Percentiles rank a stretch among this genome's conserved stretches.
These are phyloP conservation scores for Mycena rebaudengoi DNA, from an alignment of 768 basidiomycete species.

Conservation along the genomic window DNA sequence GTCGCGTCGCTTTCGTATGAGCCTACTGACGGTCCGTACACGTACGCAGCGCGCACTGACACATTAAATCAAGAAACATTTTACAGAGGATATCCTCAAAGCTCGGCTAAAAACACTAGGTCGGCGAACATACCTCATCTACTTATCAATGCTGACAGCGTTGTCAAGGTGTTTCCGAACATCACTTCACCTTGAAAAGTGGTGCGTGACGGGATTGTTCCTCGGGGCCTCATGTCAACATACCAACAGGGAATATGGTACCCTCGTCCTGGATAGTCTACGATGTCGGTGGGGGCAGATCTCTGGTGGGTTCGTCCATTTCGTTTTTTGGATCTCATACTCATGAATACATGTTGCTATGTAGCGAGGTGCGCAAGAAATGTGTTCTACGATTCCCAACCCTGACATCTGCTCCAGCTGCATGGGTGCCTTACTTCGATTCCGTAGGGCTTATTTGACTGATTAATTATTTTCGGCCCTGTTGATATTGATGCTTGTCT, in stretches of 20 bases:
- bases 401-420: neutral
- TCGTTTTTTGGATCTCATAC: neutral
- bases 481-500: no score
- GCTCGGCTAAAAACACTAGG: conserved; percentile 57
- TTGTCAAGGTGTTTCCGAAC: conserved; percentile 60
- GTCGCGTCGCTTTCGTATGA: conserved; percentile 55
- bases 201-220: conserved; percentile 29
- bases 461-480: no score
- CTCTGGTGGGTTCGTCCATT: conserved; percentile 21
- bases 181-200: conserved; percentile 57
- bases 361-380: conserved; percentile 43
- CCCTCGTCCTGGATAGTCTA: conserved; percentile 44
- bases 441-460: no score
- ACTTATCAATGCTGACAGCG: neutral
- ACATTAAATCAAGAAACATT: neutral
- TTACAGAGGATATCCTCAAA: conserved; percentile 60
- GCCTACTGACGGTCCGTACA: conserved; percentile 58
- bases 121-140: neutral
- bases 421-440: conserved; percentile 51
- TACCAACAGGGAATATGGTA: conserved; percentile 29
- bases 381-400: neutral
- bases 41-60: neutral
- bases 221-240: neutral
- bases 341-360: neutral
- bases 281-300: conserved; percentile 62